Base-by-base conservation (phyloP, 495 filamentous ascomycete genomes). In the Cercophora sp. region DNA sequence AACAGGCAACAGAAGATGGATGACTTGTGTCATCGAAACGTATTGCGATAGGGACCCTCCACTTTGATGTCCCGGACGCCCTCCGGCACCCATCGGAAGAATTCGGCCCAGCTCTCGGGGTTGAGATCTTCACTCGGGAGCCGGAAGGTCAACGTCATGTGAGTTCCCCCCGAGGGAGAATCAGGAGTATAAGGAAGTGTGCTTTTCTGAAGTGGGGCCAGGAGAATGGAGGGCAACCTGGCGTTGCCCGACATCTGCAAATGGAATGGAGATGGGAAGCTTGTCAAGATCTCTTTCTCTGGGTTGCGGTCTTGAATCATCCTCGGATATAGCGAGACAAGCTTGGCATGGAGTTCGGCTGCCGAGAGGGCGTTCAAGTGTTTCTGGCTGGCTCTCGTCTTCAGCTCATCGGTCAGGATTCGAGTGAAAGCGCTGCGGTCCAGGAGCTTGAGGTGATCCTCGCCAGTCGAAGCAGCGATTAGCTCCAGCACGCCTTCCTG, bases 81-180 rank as follows among this genome's bases (percentile, higher is more conserved):
- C 54, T 70, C 70, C 25, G 74, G 74, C 70, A 77, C 73, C 53
- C 64, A 67, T n/a, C 74, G 69, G 47, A 77, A 62, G 70, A 73
- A 77, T 57, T 77, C 74, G 46, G 66, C 62, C 74, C 73, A 76
- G 48, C 54, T 68, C 29, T 76, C 74, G 31, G 66, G 42, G 53
- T 66, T 68, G 55, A 71, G 55, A 26, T 58, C 54, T 5, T 73
- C 73, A 24, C 73, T 68, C 5, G 69, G 63, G 36, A 77, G 48
- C 24, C 67, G 58, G 60, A 77, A 70, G 43, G 72, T 70, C n/a
- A 77, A 36, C 48, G 63, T 72, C 46, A 77, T 48, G 32, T 70
- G 65, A 8, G 68, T 49, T 18, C 57, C 56, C 27, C 63, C 61
- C 18, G 52, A 40, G 11, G 62, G 68, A 18, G 63, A 64, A n/a